phyloP scores from a whole-genome alignment of 2,329 filamentous ascomycete genomes.

The Cryphonectria carpinicola region DNA sequence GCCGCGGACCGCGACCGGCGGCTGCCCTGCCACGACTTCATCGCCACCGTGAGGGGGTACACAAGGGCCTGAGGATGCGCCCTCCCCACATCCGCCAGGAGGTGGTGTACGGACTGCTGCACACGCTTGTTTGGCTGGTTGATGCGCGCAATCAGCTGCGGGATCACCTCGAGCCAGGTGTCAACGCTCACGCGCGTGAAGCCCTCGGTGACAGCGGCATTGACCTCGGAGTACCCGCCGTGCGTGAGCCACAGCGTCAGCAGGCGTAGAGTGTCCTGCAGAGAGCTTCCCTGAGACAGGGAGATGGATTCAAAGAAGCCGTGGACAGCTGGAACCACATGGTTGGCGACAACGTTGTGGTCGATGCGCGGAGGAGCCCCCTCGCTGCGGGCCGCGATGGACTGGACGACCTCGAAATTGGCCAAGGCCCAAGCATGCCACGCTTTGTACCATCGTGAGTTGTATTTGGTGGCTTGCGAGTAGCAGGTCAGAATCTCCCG shows the following conservation, averaged over 20 bases:
- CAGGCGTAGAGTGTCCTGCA: constrained; percentile 92
- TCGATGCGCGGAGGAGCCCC: constrained; percentile 54
- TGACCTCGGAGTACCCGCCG: constrained; percentile 86
- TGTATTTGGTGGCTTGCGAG: constrained; percentile 88
- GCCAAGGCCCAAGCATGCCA: constrained; percentile 99
- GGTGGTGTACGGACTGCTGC: constrained; percentile 85
- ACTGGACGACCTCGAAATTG: constrained; percentile 97
- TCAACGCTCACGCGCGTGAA: constrained; percentile 92
- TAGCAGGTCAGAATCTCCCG: constrained; percentile 91
- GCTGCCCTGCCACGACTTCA: constrained; percentile 86
- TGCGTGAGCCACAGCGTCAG: constrained; percentile 97
- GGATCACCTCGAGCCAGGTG: constrained; percentile 98
- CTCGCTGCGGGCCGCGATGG: constrained; percentile 69
- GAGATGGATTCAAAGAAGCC: constrained; percentile 99
- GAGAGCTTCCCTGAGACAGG: constrained; percentile 84
- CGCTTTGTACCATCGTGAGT: constrained; percentile 96
- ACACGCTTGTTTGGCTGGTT: constrained; percentile 92
- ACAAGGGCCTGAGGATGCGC: constrained; percentile 95
- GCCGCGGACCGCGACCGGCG: constrained; percentile 85
- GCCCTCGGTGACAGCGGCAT: constrained; percentile 83
- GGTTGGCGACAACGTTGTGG: constrained; percentile 73
- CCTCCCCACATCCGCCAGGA: constrained; percentile 90
- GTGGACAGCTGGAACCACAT: constrained; percentile 91
- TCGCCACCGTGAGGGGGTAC: constrained; percentile 95
- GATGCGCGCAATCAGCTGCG: constrained; percentile 94